Evolutionary conservation across 495 filamentous ascomycete genomes (phyloP).

Genomic region (Penicillium canariense): DNA sequence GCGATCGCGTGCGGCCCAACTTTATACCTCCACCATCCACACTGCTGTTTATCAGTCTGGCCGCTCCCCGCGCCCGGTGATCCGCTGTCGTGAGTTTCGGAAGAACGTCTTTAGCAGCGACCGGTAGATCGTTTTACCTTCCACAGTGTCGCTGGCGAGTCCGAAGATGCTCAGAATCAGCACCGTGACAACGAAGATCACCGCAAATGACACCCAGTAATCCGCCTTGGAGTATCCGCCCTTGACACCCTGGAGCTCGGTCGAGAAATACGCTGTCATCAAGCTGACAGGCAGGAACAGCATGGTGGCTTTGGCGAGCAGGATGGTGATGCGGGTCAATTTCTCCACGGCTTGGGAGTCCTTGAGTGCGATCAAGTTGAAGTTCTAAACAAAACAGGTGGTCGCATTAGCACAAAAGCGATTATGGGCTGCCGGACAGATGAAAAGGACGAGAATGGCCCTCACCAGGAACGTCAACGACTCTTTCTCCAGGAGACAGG

Average conservation of each 20-base stretch:
- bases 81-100: constrained; percentile 26
- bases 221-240: constrained; percentile 56
- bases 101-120: constrained; percentile 44
- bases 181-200: constrained; percentile 64
- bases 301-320: constrained; percentile 81
- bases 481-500: constrained; percentile 75
- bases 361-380: constrained; percentile 83
- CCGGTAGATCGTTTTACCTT: constrained; percentile 50
- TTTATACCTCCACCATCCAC: background rate
- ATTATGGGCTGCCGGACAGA: background rate
- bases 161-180: constrained; percentile 52
- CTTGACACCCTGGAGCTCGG: constrained; percentile 60
- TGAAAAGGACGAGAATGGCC: background rate
- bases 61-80: constrained; percentile 10
- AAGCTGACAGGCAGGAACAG: constrained; percentile 82
- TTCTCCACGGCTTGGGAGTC: constrained; percentile 77
- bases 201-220: constrained; percentile 73
- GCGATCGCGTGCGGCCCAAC: background rate
- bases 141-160: constrained; percentile 46
- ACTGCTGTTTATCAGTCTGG: background rate
- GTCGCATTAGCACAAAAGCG: background rate
- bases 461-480: constrained; percentile 67
- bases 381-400: constrained; percentile 57
- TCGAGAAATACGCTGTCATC: constrained; percentile 82
- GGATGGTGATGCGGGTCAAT: constrained; percentile 73